Evolutionary conservation across 2,329 filamentous ascomycete genomes (phyloP), one percentile per base, ranked within the genome.

Genomic region (Alternaria panax): DNA sequence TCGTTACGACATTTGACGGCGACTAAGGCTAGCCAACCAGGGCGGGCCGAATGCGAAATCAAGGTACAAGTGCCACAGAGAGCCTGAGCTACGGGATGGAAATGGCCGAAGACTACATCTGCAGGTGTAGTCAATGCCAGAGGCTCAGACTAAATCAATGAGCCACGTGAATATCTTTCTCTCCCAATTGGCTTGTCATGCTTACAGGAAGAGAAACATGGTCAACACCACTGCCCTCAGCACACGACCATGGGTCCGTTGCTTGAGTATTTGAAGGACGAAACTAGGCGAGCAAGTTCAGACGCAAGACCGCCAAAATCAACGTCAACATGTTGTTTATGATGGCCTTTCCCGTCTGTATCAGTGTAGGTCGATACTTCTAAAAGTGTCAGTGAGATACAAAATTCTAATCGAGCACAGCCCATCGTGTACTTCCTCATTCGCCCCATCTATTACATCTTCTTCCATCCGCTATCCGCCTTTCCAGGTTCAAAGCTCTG

Each of bases 401-500:
- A 4, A 7, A 0, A 28, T 16, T 45, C 51, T 54, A 4, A 54
- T 20, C 24, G 6, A 45, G 11, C 16, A 54, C 25, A 54, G 51
- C 22, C 51, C 0, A 7, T 54, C 30, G 7, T 46, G 3, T 54
- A 54, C n/a, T 46, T 54, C 1, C 14, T 46, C n/a, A 18, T 46
- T 16, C 51, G 30, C 22, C 46, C 51, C 27, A 14, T 59, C 12
- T 59, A 59, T 45, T 36, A 36, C 32, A 36, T 59, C 28, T 14
- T 9, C 1, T 20, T 60, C 27, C 30, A 34, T 28, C 60, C 60
- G 7, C 51, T 62, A 2, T 45, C 57, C 8, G 20, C 27, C 4
- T 57, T 57, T 5, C 60, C 60, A 28, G 60, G 60, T 40, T 57
- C 60, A 3, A 60, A 52, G 34, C 57, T 62, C 24, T 53, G 47